Evolutionary conservation across 176 grass and related monocot species (phyloP), one percentile per base, ranked within the genome.

Genomic region (Avena insularis): DNA sequence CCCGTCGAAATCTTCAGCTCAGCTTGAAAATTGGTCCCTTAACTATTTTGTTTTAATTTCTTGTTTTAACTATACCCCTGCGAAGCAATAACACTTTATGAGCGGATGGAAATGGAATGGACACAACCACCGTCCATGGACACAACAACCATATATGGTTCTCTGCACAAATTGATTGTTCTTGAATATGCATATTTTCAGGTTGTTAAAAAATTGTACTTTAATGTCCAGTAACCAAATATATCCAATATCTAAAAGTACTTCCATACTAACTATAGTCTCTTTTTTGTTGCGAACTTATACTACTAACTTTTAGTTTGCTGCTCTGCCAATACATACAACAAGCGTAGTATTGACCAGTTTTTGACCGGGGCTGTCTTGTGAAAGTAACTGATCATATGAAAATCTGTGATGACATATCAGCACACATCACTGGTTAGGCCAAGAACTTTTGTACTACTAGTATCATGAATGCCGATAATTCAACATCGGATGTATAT

Each of bases 381-480:
- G 50, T 78, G 4, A 20, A 66, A 75, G 14, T 48, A 83, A 75
- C 15, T 16, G 16, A 17, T 21, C 72, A 0, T 48, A 67, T 59
- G 79, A 25, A 84, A 75, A 4, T 49, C 23, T 50, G 23, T 58
- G 25, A 16, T 75, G 85, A 79, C 75, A 68, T 81, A 81, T n/a
- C 77, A 23, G 27, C 77, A 67, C 48, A 81, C 62, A 78, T 81
- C 82, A 80, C 33, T 78, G 4, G 48, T n/a, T 74, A 66, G 89
- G 85, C 75, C 47, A 72, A 67, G 35, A 57, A 20, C 4, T 66
- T 86, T 87, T 87, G 89, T 77, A 84, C 20, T 29, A 40, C 20
- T 29, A 40, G 38, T 40, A 43, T 43, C 47, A 75, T 80, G 80
- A 74, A 75, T 47, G 89, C 48, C 59, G 58, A 59, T 20, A 38